Percentiles rank a stretch among this genome's conserved stretches.
phyloP scores from a whole-genome alignment of 1,284 basidiomycete species.

The Malassezia equina region DNA sequence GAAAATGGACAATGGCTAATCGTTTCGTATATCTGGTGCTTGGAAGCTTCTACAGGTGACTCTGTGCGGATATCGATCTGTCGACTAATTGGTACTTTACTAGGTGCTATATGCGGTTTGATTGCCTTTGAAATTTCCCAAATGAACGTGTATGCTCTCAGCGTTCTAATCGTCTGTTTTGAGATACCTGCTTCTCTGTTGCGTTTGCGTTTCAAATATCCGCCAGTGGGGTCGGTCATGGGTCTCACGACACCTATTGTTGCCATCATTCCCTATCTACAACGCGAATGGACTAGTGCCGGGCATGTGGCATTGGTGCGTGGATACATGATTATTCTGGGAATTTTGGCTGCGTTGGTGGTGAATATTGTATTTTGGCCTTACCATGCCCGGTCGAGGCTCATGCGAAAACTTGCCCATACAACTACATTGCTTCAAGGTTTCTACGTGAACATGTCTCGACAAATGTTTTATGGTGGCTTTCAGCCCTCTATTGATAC shows the following conservation, averaged over 20 bases:
- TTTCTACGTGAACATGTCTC: conserved; percentile 33
- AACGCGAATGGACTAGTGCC: conserved; percentile 12
- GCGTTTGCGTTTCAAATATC: conserved; percentile 45
- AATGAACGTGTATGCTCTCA: conserved; percentile 50
- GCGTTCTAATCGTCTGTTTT: conserved; percentile 47
- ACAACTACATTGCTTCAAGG: conserved; percentile 26
- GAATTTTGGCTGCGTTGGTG: conserved; percentile 35
- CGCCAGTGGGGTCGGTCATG: conserved; percentile 49
- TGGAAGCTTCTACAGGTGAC: conserved; percentile 52
- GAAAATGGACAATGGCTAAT: conserved; percentile 50
- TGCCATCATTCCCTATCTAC: conserved; percentile 49
- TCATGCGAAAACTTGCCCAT: conserved; percentile 23
- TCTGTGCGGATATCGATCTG: conserved; percentile 50
- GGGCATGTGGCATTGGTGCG: conserved; percentile 24
- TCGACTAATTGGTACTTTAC: conserved; percentile 50
- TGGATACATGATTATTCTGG: conserved; percentile 38
- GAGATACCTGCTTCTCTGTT: conserved; percentile 48
- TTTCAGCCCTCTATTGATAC: conserved; percentile 20
- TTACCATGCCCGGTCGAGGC: conserved; percentile 34
- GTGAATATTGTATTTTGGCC: conserved; percentile 40
- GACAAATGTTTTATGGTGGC: conserved; percentile 33
- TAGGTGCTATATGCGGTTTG: conserved; percentile 49
- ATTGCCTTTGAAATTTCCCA: conserved; percentile 49
- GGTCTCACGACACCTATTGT: conserved; percentile 43
- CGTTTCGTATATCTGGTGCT: conserved; percentile 49